Base-by-base conservation (phyloP, 306 rosid genomes). In the Vigna nakashimae region DNA sequence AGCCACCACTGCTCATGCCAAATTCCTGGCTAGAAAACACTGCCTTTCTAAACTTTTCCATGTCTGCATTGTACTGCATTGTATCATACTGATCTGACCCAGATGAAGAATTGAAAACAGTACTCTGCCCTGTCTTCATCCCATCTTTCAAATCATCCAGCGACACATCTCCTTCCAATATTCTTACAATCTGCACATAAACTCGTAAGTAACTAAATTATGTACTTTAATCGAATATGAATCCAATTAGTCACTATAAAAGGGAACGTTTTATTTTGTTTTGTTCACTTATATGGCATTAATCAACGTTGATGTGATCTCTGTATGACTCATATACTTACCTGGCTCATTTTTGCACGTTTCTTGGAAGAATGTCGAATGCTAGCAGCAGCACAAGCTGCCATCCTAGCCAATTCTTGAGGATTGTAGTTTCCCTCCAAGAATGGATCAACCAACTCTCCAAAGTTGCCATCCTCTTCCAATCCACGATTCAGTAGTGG, bases 271-370 rank as follows among this genome's bases (percentile, higher is more conserved):
- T 40, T 40, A 40, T 40, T 40, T 2, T 40, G 42, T 40, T 40
- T 42, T 42, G 46, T 42, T 42, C 13, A 42, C 46, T 42, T 13
- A 2, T 42, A 45, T 13, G 17, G 9, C n/a, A 28, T 13, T 59
- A 15, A 59, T 28, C 11, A 59, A 6, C 6, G 28, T 4, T 59
- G 40, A 1, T 59, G 42, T 13, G 42, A 3, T 28, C 64, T 22
- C 36, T 63, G 17, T 6, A 17, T 74, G 34, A 20, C 10, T 7
- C 45, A 4, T 69, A 24, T 46, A 26, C 13, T 38, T 77, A 91
- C 98, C 89, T 92, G 98, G 65, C 97, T 94, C 98, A 94, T 94
- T 77, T 79, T 92, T 0, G 97, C 87, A 66, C 98, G 98, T 62
- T 85, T 89, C 79, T 71, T 88, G 5, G 88, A 86, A 12, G 98